Conservation (phyloP, 75 land plant genomes). For the Pseudotsuga menziesii region DNA sequence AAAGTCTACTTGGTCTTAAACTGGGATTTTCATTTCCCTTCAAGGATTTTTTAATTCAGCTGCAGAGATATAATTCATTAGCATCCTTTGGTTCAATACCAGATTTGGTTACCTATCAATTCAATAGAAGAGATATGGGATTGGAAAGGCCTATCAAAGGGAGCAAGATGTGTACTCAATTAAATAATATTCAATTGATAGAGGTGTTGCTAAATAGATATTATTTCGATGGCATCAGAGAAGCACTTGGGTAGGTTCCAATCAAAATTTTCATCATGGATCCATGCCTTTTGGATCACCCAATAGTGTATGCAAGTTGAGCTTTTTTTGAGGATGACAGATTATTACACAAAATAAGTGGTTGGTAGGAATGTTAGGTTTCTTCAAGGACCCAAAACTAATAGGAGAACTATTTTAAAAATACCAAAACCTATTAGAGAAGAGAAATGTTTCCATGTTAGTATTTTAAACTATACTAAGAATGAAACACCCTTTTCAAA, state of each 20-base stretch:
- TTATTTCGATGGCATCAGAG: conserved; percentile 43
- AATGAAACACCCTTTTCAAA: conserved; percentile 80
- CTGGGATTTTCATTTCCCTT: not conserved
- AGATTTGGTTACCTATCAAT: not conserved
- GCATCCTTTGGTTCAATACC: not conserved
- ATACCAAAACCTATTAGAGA: conserved; percentile 81
- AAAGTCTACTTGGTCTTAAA: not conserved
- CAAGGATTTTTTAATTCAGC: not conserved
- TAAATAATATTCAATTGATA: too few relatives aligned
- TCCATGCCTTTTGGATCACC: conserved; percentile 64
- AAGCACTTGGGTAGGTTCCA: conserved; percentile 45
- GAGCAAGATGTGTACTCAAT: conserved; percentile 10
- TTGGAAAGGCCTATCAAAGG: conserved; percentile 1
- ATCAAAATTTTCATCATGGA: conserved; percentile 63
- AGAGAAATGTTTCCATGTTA: conserved; percentile 57
- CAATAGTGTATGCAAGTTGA: conserved; percentile 76
- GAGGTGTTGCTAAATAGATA: conserved; percentile 24
- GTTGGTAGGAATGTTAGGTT: conserved; percentile 76
- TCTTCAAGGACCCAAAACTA: conserved; percentile 82
- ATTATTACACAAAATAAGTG: conserved; percentile 60
- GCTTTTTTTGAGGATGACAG: conserved; percentile 79
- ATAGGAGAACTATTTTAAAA: conserved; percentile 62
- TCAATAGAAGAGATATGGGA: conserved; percentile 3
- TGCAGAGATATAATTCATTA: not conserved
- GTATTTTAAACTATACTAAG: conserved; percentile 71